Evolutionary conservation across 2,329 filamentous ascomycete genomes (phyloP).

Genomic region (Colletotrichum shisoi): DNA sequence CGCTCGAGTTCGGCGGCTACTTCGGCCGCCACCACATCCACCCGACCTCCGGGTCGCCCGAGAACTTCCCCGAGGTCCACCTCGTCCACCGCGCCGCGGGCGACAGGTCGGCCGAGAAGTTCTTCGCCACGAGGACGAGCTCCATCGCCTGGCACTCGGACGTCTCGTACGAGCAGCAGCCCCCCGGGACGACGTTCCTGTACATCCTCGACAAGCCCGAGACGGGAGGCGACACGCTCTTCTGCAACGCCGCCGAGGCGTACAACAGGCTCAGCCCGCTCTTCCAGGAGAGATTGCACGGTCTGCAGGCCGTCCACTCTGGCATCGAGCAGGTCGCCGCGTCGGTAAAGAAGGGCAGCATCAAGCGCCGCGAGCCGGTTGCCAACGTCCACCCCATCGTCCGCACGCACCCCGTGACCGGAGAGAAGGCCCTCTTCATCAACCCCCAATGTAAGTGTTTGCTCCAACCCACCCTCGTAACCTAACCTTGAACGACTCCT

Average conservation of each 20-base stretch:
- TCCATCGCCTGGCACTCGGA: conserved; percentile 90
- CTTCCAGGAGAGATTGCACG: conserved; percentile 66
- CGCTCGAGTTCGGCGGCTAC: conserved; percentile 70
- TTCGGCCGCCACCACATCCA: conserved; percentile 76
- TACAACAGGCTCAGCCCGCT: conserved; percentile 81
- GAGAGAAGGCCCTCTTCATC: conserved; percentile 36
- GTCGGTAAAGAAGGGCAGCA: conserved; percentile 36
- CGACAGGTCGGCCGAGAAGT: conserved; percentile 60
- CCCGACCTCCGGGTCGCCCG: conserved; percentile 73
- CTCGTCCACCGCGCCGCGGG: conserved; percentile 71
- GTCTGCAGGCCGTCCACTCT: conserved; percentile 36
- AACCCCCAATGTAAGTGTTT: conserved; percentile 35
- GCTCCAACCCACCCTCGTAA: no score
- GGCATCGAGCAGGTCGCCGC: conserved; percentile 36
- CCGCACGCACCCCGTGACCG: conserved; percentile 35
- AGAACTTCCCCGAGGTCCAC: conserved; percentile 71
- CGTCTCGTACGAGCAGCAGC: conserved; percentile 86
- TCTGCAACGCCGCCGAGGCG: conserved; percentile 79
- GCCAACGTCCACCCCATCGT: conserved; percentile 36
- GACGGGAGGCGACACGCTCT: conserved; percentile 85
- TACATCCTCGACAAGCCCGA: conserved; percentile 85
- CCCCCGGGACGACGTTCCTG: conserved; percentile 87
- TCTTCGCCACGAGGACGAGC: conserved; percentile 74
- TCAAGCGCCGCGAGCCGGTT: conserved; percentile 38
- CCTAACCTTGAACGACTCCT: neutral